A percentile compares a stretch with the other conserved stretches of the same genome.
Conservation (phyloP, 2,329 filamentous ascomycete species). For the Bipolaris sorokiniana region DNA sequence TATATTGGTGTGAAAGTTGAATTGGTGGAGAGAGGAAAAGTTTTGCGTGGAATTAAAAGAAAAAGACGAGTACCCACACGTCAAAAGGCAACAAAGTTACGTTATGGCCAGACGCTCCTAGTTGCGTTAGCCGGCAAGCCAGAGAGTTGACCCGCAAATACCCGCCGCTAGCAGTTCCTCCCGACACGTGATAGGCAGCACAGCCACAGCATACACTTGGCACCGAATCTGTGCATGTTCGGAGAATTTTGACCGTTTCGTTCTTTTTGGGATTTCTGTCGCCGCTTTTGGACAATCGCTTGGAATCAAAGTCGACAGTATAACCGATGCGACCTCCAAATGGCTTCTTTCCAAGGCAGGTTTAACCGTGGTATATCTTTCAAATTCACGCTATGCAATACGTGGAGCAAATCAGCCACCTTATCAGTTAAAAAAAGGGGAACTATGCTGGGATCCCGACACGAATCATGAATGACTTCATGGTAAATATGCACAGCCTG, state of each 20-base stretch:
- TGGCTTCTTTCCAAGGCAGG: too few species aligned
- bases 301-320: too few species aligned
- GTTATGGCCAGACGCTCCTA: slow-evolving; percentile 12
- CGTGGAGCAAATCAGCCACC: too few species aligned
- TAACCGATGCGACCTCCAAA: too few species aligned
- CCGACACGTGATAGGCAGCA: neutral
- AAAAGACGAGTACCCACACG: slow-evolving; percentile 9
- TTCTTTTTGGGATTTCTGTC: neutral
- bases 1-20: neutral
- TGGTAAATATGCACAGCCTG: too few species aligned
- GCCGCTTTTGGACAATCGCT: too few species aligned
- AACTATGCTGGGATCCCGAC: too few species aligned
- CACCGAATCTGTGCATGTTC: neutral
- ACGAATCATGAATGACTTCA: too few species aligned
- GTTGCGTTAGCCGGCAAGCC: slow-evolving; percentile 16
- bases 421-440: too few species aligned
- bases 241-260: neutral
- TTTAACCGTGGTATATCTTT: too few species aligned
- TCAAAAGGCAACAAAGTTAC: slow-evolving; percentile 1
- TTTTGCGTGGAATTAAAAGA: neutral
- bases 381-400: too few species aligned
- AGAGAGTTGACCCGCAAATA: slow-evolving; percentile 22
- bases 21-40: neutral
- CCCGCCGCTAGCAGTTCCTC: slow-evolving; percentile 16
- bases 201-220: slow-evolving; percentile 1